Base-by-base conservation (phyloP, 768 basidiomycete genomes). In the Serendipita sp. region DNA sequence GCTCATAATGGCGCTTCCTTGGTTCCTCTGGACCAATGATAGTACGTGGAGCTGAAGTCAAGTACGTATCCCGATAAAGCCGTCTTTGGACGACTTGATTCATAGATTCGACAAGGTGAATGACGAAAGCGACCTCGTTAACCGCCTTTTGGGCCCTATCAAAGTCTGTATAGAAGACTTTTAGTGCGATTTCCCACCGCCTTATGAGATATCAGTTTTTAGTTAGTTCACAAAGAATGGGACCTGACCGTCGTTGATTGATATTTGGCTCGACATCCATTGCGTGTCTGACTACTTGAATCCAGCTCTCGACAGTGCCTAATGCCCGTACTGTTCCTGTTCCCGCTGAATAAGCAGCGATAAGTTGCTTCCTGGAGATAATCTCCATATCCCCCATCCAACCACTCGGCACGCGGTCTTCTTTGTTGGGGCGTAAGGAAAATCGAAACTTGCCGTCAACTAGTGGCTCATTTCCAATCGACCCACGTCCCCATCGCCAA, bases 41-140 rank as follows among this genome's bases (percentile, higher is more conserved):
- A 40, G 37, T 4, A 11, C 37, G 37, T 11, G 3, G 4, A 40
- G 37, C 3, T 4, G 37, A 11, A 11, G 3, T 40, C 37, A 40
- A 40, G 37, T 40, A 40, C 11, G 11, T 4, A 46, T 73, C 66
- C 64, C 78, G 62, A 66, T 80, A 81, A 72, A 78, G 74, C 48
- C 72, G 69, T 8, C 74, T 75, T 68, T 81, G 80, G 16, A 75
- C 69, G 29, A 77, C 67, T 13, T 75, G 74, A 65, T 74, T 74
- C 48, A 76, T 70, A 72, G 76, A 76, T 68, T 79, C 76, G 66
- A 78, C 67, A 44, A 81, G 70, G 18, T 77, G 74, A 67, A 81
- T 73, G 44, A 80, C 64, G 66, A 79, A 78, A 36, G 75, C 75
- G 10, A 73, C 74, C 66, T 79, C 78, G 68, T 76, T 78, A 46